Percentiles rank a stretch among this genome's conserved stretches.
These are phyloP conservation scores for Takashimella koratensis DNA, from an alignment of 1,284 basidiomycete species.

Conservation along the genomic window DNA sequence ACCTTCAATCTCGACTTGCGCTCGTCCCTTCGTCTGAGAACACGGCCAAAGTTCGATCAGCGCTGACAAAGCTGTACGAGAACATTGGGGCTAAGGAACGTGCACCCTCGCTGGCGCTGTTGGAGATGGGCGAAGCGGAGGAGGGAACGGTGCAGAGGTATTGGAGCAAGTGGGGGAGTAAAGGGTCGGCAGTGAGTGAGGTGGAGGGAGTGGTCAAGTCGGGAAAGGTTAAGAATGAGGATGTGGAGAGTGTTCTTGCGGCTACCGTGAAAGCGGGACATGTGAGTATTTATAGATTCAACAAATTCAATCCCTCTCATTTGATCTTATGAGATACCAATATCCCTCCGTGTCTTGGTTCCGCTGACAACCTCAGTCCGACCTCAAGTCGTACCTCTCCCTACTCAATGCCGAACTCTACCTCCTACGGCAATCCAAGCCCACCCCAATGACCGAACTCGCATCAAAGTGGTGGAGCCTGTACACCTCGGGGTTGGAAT, in stretches of 20 bases:
- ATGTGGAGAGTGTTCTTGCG: slow-evolving; percentile 3
- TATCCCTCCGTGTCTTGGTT: no score
- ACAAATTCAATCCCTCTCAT: no score
- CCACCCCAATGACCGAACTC: slow-evolving; percentile 8
- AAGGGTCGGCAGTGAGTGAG: slow-evolving; percentile 31
- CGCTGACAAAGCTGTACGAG: slow-evolving; percentile 8
- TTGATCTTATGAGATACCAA: no score
- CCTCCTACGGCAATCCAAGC: slow-evolving; percentile 11
- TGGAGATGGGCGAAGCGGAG: slow-evolving; percentile 18
- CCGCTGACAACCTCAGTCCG: slow-evolving; percentile 19
- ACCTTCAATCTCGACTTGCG: slow-evolving; percentile 15
- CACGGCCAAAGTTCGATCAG: background rate
- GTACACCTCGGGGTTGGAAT: slow-evolving; percentile 28
- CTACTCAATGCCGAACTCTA: slow-evolving; percentile 25
- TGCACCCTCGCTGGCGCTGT: slow-evolving; percentile 27
- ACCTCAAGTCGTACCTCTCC: slow-evolving; percentile 21
- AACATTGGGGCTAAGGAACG: slow-evolving; percentile 30
- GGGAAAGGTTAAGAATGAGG: slow-evolving; percentile 1
- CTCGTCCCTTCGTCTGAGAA: slow-evolving; percentile 3
- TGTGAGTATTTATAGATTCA: slow-evolving; percentile 11
- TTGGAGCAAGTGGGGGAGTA: slow-evolving; percentile 34
- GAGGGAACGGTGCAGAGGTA: slow-evolving; percentile 24
- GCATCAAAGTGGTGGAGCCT: slow-evolving; percentile 25
- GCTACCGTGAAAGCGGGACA: slow-evolving; percentile 7
- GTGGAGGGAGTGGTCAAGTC: slow-evolving; percentile 20